Evolutionary conservation across 2,329 filamentous ascomycete genomes (phyloP).

Genomic region (Penicillium sp.): DNA sequence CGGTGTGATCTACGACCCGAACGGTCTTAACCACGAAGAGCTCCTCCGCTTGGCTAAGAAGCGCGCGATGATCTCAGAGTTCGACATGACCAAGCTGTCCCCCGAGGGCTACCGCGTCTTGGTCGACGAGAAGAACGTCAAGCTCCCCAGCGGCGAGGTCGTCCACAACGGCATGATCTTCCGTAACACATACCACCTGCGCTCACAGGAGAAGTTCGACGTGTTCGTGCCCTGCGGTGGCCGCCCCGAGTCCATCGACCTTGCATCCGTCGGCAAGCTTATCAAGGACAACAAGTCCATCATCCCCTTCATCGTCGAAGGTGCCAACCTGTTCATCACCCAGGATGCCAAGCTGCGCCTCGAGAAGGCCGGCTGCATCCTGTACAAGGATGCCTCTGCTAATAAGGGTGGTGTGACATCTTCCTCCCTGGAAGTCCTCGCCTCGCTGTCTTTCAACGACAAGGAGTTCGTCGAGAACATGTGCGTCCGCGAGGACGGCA

Average conservation of each 20-base stretch:
- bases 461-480: constrained; percentile 85
- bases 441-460: constrained; percentile 92
- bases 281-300: constrained; percentile 85
- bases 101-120: constrained; percentile 85
- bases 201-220: constrained; percentile 73
- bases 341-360: constrained; percentile 95
- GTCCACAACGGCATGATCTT: constrained; percentile 90
- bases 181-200: constrained; percentile 96
- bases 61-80: constrained; percentile 86
- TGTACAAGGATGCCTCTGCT: constrained; percentile 97
- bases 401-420: constrained; percentile 99
- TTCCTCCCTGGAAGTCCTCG: constrained; percentile 92
- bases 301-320: constrained; percentile 95
- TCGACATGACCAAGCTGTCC: constrained; percentile 81
- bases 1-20: constrained; percentile 89
- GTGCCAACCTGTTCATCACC: constrained; percentile 97
- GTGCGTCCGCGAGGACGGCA: constrained; percentile 77
- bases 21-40: constrained; percentile 82
- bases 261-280: constrained; percentile 80
- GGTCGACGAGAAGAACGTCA: constrained; percentile 85
- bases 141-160: constrained; percentile 81
- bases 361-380: constrained; percentile 88
- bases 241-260: constrained; percentile 92
- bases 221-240: constrained; percentile 95
- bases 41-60: constrained; percentile 79